Base-by-base conservation (phyloP, 23 red algal genomes). In the Cyanidiococcus yangmingshanensis region DNA sequence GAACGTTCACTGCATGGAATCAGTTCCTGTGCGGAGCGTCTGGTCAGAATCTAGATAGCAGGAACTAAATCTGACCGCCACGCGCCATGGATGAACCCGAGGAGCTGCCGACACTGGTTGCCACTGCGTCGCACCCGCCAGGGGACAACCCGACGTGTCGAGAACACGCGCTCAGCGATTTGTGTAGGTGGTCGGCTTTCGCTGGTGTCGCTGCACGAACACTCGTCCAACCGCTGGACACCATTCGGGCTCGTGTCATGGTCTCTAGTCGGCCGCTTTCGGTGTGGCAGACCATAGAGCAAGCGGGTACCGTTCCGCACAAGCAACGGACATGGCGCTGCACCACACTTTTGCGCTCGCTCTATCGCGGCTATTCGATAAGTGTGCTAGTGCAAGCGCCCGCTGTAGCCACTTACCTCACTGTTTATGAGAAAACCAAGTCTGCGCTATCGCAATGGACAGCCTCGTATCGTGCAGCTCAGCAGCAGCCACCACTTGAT, bases 221-320 rank as follows among this genome's bases (percentile, higher is more conserved):
- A 37, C 68, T 90, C 29, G 93, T 91, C 25, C 93, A 97, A 58
- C 93, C 93, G 2, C 54, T 97, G 27, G 93, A 97, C 84, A 97
- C 93, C 35, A 67, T 97, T 29, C 87, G 93, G 58, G 83, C 83
- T 31, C 83, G 82, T 38, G 80, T 97, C 37, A 97, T 97, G 93
- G 86, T 86, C 17, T 86, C 86, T 12, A 35, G n/a, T 35, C 3
- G 32, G 63, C 63, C 63, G n/a, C 21, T 35, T 29, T 71, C 63
- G n/a, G 12, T 25, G 12, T 32, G n/a, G 63, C 16, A 35, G n/a
- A 71, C 63, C 3, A 27, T 25, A 29, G 83, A 58, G 30, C 50
- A 54, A 1, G 74, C 76, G 68, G 40, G 74, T 31, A 39, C 63
- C 2, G 67, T 77, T 33, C 15, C 74, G 18, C 21, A 54, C 45